Base-by-base conservation (phyloP, 768 basidiomycete genomes). In the Hemileccinum impolitum region DNA sequence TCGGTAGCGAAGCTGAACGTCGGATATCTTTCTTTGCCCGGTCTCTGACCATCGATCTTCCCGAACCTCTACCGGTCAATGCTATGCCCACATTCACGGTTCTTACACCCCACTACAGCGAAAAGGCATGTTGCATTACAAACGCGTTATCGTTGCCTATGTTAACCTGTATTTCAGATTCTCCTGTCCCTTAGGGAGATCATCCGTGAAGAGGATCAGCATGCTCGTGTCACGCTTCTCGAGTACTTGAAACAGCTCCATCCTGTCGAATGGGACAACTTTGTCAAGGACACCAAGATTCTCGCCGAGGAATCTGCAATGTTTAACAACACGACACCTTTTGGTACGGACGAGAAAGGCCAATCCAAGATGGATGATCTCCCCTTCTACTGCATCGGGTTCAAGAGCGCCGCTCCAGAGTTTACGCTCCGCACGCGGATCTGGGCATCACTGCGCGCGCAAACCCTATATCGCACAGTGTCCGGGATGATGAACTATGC, bases 401-500 rank as follows among this genome's bases (percentile, higher is more conserved):
- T 99, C 86, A 98, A 96, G 77, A 94, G 89, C 54, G 92, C 95
- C 17, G 92, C 94, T 3, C 96, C 95, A 3, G 96, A 99, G 68
- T 99, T 94, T 67, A 99, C 96, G 2, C 80, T 99, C 13, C 93
- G 96, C 51, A 99, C 96, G 8, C 87, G 96, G 65, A 99, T 99
- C 62, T 99, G 96, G 96, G 94, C 96, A 9, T 97, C 95, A 6
- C 81, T 99, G 9, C 91, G 96, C 46, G 96, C 96, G 15, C 96
- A 99, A 74, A 99, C 96, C 2, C 81, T 99, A 17, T 98, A 99
- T 67, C 85, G 96, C 56, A 99, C 96, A 13, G 95, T 99, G 15
- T 97, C 96, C 31, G 96, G 96, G 44, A 97, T 99, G 91, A 98
- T 98, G 96, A 99, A 99, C 73, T 98, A 99, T 69, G 85, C 90